Conservation (phyloP, 78 protist species). For the Dictyostelium firmibasis region DNA sequence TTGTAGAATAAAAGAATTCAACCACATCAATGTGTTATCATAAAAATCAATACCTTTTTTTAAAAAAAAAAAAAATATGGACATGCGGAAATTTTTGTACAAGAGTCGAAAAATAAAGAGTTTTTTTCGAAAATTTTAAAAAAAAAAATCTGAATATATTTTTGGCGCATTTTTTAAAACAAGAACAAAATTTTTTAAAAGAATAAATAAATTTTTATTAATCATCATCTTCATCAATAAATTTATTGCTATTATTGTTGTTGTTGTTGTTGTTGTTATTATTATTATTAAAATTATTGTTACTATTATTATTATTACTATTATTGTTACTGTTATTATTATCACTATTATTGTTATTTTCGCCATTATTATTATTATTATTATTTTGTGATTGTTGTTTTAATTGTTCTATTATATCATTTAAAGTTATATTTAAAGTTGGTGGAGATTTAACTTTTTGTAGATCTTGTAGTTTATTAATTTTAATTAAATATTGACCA, state of each 20-base stretch:
- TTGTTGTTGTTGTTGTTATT: not conserved
- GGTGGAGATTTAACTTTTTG: not conserved
- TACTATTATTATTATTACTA: not conserved
- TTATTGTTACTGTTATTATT: not conserved
- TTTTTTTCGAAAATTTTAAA: too few species aligned
- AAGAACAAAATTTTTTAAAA: too few species aligned
- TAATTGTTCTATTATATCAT: not conserved
- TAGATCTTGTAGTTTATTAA: not conserved
- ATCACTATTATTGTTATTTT: not conserved
- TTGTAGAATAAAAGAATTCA: too few species aligned
- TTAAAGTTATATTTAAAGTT: not conserved
- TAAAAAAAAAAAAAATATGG: too few species aligned
- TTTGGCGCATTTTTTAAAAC: not conserved
- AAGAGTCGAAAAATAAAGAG: too few species aligned
- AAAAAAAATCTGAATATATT: too few species aligned
- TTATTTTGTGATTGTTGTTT: not conserved
- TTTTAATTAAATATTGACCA: constrained; percentile 8
- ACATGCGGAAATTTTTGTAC: too few species aligned
- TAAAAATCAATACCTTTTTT: too few species aligned
- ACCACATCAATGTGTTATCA: too few species aligned
- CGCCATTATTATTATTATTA: not conserved
- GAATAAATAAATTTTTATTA: too few species aligned
- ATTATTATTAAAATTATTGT: not conserved
- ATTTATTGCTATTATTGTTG: not conserved
- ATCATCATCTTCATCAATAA: not conserved